Base-by-base conservation (phyloP, 306 rosid species). In the Prunus padus region DNA sequence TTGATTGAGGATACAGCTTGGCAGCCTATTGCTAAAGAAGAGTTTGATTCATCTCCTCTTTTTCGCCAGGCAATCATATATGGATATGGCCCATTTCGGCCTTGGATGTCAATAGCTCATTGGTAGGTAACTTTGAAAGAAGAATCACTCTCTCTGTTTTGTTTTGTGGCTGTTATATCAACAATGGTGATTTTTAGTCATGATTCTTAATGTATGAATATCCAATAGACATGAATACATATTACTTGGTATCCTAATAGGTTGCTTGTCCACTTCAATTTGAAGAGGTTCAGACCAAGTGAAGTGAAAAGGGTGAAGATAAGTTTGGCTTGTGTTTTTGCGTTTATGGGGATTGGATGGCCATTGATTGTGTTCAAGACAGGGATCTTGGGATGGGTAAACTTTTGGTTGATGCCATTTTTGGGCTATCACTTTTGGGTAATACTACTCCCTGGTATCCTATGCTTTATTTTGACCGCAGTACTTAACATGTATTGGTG, bases 351-450 rank as follows among this genome's bases (percentile, higher is more conserved):
- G 75, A 88, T 95, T 69, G 97, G 99, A 71, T 95, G 97, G 97
- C 97, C 99, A 30, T 86, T 92, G 86, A 90, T 92, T 76, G 82
- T 95, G 79, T 92, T 81, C 86, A 95, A 90, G 89, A 71, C 91
- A 0, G 99, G 99, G 78, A 85, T 92, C 63, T 71, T 92, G 81
- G 99, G 99, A 78, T 95, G 99, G 99, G 76, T 95, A 78, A 95
- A 95, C 71, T 95, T 84, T 88, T 95, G 99, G 99, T 69, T 95
- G 87, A 92, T 95, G 97, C 99, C 99, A 37, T 95, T 97, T 97
- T 82, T 92, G 82, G 99, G 97, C 76, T 95, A 92, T 79, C 97
- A 95, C 92, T 92, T 95, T 73, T 95, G 99, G 99, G 99, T 95
- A 95, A 82, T 79, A 51, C 80, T 59, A 51, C 69, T 81, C 80